These are phyloP conservation scores for Lachnellula subtilissima DNA, from an alignment of 2,329 filamentous ascomycete species.

Conservation along the genomic window DNA sequence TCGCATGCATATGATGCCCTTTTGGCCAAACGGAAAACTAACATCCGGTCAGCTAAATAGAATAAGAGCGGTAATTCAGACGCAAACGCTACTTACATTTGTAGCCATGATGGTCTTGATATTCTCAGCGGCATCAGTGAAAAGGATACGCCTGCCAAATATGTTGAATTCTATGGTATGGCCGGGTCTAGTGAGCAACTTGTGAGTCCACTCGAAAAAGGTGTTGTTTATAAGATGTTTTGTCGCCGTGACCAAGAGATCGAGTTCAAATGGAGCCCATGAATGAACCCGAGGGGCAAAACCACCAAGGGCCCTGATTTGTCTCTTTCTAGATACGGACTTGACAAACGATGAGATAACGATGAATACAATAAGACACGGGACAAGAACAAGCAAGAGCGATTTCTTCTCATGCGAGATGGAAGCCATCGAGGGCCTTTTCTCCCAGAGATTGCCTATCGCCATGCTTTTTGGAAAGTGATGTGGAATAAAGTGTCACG, in stretches of 20 bases:
- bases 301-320: not conserved
- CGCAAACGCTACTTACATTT: not conserved
- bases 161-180: constrained; percentile 7
- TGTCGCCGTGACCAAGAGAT: not conserved
- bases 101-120: constrained; percentile 7
- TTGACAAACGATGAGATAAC: not conserved
- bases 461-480: not conserved
- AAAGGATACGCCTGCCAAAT: constrained; percentile 1
- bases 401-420: not conserved
- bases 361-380: not conserved
- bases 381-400: not conserved
- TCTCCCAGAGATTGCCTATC: not conserved
- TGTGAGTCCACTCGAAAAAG: constrained; percentile 2
- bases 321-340: not conserved
- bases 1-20: not conserved
- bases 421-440: not conserved
- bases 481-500: not conserved
- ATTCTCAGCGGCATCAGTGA: constrained; percentile 6
- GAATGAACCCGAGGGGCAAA: not conserved
- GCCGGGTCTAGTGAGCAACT: not conserved
- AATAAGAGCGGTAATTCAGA: not conserved
- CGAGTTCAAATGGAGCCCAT: not conserved
- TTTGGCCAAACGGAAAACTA: constrained; percentile 1
- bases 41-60: not conserved
- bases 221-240: constrained; percentile 1